Evolutionary conservation across 2,329 filamentous ascomycete species (phyloP).

Genomic region (Parastagonospora avenae): DNA sequence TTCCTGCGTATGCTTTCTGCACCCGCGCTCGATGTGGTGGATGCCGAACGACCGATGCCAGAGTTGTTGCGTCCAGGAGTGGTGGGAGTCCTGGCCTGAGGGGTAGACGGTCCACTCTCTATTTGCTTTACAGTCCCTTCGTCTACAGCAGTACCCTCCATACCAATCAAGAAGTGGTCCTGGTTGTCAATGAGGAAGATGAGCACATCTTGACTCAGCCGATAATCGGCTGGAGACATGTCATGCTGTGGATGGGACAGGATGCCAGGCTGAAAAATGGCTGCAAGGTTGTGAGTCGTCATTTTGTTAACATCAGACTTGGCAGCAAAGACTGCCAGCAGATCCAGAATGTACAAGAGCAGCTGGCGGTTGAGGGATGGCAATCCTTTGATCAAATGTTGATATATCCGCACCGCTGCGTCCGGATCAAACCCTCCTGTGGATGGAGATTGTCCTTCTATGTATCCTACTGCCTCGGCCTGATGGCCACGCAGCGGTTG

Average conservation of each 20-base stretch:
- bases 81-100: constrained; percentile 55
- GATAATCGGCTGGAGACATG: constrained; percentile 94
- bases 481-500: constrained; percentile 76
- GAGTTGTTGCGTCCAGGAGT: constrained; percentile 57
- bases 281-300: constrained; percentile 91
- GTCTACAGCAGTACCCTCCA: constrained; percentile 98
- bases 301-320: constrained; percentile 97
- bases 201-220: constrained; percentile 92
- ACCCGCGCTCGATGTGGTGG: constrained; percentile 70
- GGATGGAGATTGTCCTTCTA: constrained; percentile 67
- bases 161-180: constrained; percentile 96
- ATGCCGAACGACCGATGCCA: constrained; percentile 74
- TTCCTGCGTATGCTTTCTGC: constrained; percentile 85
- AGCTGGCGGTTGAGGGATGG: constrained; percentile 92
- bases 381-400: constrained; percentile 88
- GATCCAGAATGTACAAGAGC: constrained; percentile 91
- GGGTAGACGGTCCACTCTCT: constrained; percentile 69
- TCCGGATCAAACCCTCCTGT: constrained; percentile 75
- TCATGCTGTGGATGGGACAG: constrained; percentile 92
- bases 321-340: constrained; percentile 94
- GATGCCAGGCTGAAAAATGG: constrained; percentile 97
- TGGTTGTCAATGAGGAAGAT: constrained; percentile 99
- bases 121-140: constrained; percentile 72
- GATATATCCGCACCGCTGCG: constrained; percentile 80
- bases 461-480: constrained; percentile 71